Evolutionary conservation across 83 land plant genomes (phyloP).

Genomic region (Larix sibirica): DNA sequence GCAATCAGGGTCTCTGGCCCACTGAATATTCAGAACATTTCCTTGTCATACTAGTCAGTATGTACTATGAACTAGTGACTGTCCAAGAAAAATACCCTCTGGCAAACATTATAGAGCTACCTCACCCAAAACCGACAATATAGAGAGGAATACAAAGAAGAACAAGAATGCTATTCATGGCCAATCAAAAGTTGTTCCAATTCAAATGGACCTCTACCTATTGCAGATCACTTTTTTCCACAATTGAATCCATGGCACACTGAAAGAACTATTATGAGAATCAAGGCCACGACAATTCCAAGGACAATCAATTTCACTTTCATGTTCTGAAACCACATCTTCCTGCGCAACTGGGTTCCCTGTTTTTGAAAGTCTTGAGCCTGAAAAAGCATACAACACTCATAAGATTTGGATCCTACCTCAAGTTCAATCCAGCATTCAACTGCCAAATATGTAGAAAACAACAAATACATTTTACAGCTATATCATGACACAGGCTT

Average conservation of each 20-base stretch:
- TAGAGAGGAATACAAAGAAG: neutral
- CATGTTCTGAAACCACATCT: constrained; percentile 87
- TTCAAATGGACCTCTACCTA: neutral
- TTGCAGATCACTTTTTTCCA: constrained; percentile 28
- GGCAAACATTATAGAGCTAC: neutral
- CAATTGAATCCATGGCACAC: constrained; percentile 68
- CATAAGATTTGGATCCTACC: neutral
- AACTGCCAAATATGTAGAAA: neutral
- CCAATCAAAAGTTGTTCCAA: constrained; percentile 1
- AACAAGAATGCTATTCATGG: neutral
- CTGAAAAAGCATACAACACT: constrained; percentile 23
- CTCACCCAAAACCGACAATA: constrained; percentile 9
- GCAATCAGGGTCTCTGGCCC: neutral
- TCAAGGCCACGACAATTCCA: constrained; percentile 71
- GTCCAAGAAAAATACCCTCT: neutral
- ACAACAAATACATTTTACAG: neutral
- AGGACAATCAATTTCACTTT: constrained; percentile 76
- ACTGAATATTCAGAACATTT: neutral
- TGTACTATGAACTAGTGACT: constrained; percentile 1
- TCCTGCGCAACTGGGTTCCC: constrained; percentile 63
- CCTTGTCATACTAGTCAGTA: constrained; percentile 5
- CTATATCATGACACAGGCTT: neutral
- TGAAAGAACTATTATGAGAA: constrained; percentile 70
- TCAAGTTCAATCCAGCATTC: neutral
- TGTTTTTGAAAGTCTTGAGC: constrained; percentile 66